Base-by-base conservation (phyloP, 331 rosid genomes). In the Rhamnella rubrinervis region DNA sequence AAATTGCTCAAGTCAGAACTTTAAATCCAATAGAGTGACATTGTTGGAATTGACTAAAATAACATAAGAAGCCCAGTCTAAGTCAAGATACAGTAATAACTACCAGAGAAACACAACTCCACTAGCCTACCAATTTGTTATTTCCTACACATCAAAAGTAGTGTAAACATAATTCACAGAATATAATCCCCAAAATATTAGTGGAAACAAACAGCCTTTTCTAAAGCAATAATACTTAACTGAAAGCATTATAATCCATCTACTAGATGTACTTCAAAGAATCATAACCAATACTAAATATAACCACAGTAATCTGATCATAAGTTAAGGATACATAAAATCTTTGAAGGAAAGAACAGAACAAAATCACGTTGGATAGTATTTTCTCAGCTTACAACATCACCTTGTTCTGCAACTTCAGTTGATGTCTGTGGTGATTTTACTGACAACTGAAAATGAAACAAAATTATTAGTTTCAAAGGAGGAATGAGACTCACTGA, bases 381-480 rank as follows among this genome's bases (percentile, higher is more conserved):
- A 73, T 81, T 82, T 41, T 6, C 71, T 41, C 1, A 70, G 87
- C 78, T 75, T 68, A 79, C 5, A 31, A 31, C 80, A 76, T 88
- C 87, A 90, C 98, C 98, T 90, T 89, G 95, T 82, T 90, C 98
- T 52, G 80, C 92, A 78, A 73, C 68, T 59, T 85, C 91, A 46
- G 77, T 61, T 38, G 84, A 81, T 65, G 81, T 78, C 71, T 49
- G 87, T 16, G 86, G 83, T 63, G 92, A 85, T 75, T 83, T 90
- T 79, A 80, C 88, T 76, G 97, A 87, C 91, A 93, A 82, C 98
- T 93, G 85, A 75, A 77, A 85, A 71, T 40, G 49, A 71, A 40
- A 80, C n/a, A 80, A 71, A 61, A 79, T 52, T 55, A 31, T 57
- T 46, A 38, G 65, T 55, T 66, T 74, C 70, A 78, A 50, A 79